Conservation (phyloP, 768 basidiomycete species). For the Rhizopogon roseolus region DNA sequence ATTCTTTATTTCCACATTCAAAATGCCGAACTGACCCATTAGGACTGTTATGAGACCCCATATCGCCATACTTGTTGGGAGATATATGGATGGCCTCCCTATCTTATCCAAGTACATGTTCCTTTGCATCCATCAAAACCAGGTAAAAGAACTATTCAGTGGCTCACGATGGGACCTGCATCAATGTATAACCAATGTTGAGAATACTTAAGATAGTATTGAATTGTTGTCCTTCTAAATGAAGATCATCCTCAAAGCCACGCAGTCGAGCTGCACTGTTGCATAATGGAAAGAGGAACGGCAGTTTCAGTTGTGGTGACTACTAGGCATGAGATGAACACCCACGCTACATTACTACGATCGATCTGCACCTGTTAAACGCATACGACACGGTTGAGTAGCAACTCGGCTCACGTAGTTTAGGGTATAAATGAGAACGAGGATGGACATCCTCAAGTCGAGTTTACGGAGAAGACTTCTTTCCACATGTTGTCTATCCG, state of each 20-base stretch:
- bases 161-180: slow-evolving; percentile 74
- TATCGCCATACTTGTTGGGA: slow-evolving; percentile 60
- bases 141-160: not conserved
- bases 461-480: slow-evolving; percentile 34
- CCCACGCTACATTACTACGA: slow-evolving; percentile 65
- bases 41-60: slow-evolving; percentile 63
- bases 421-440: slow-evolving; percentile 29
- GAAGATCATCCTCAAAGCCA: slow-evolving; percentile 67
- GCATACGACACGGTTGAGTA: not conserved
- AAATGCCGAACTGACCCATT: slow-evolving; percentile 35
- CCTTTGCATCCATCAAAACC: slow-evolving; percentile 28
- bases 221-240: slow-evolving; percentile 58
- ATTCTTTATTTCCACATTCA: not conserved
- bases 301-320: not conserved
- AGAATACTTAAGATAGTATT: slow-evolving; percentile 63
- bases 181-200: slow-evolving; percentile 69
- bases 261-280: slow-evolving; percentile 64
- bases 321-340: not conserved
- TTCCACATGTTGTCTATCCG: slow-evolving; percentile 33
- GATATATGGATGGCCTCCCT: slow-evolving; percentile 64
- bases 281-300: not conserved
- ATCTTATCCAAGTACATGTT: slow-evolving; percentile 68
- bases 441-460: slow-evolving; percentile 30
- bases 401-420: slow-evolving; percentile 23
- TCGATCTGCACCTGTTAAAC: slow-evolving; percentile 42